Evolutionary conservation across 306 rosid genomes (phyloP).

Genomic region (Pachyrhizus erosus): DNA sequence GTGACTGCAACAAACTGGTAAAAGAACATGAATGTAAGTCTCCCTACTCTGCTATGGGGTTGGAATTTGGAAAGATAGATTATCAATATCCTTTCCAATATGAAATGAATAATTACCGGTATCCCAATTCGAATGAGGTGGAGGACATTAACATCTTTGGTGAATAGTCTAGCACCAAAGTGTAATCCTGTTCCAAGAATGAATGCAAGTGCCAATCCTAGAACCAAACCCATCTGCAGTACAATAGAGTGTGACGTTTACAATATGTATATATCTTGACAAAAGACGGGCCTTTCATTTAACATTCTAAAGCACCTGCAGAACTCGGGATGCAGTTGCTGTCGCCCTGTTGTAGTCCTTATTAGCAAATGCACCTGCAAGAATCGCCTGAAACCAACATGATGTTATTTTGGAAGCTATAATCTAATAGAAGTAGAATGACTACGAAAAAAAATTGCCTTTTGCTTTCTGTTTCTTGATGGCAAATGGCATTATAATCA

Average conservation of each 20-base stretch:
- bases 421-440: neutral
- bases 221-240: constrained; percentile 83
- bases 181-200: constrained; percentile 77
- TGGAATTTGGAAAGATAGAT: constrained; percentile 12
- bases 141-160: constrained; percentile 70
- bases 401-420: constrained; percentile 14
- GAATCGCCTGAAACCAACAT: constrained; percentile 72
- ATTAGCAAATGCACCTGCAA: constrained; percentile 92
- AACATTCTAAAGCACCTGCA: constrained; percentile 62
- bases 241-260: constrained; percentile 30
- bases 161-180: constrained; percentile 80
- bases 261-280: neutral
- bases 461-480: constrained; percentile 4
- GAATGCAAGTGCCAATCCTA: constrained; percentile 74
- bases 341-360: constrained; percentile 77
- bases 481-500: neutral
- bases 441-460: neutral
- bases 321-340: constrained; percentile 77
- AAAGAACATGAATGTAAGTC: constrained; percentile 38
- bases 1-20: constrained; percentile 89
- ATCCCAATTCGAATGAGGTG: constrained; percentile 74
- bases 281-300: neutral
- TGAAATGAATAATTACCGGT: constrained; percentile 67
- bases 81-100: constrained; percentile 14
- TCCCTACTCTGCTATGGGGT: neutral